A percentile compares a stretch with the other conserved stretches of the same genome.
Conservation (phyloP, 257 asterid species). For the Apocynum venetum region DNA sequence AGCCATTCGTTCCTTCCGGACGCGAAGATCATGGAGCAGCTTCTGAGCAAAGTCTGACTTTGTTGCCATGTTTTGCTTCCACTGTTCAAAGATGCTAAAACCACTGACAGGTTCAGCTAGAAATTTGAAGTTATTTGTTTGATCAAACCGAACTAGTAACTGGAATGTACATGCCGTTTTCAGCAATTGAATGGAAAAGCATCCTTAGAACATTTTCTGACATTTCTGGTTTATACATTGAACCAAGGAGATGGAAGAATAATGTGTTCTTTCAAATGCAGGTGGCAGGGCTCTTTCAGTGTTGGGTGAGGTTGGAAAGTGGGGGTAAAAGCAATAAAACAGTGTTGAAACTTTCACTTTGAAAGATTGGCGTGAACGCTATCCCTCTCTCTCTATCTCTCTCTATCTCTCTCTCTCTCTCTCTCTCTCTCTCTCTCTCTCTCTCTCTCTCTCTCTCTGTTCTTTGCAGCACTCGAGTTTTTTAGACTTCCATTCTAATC, state of each 20-base stretch:
- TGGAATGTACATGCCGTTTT: neutral
- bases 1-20: constrained; percentile 62
- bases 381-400: constrained; percentile 22
- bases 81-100: neutral
- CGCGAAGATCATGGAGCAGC: constrained; percentile 72
- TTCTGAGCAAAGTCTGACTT: constrained; percentile 87
- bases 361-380: constrained; percentile 37
- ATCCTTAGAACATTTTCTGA: constrained; percentile 30
- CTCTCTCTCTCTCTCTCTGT: neutral
- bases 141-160: constrained; percentile 3
- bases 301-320: constrained; percentile 29
- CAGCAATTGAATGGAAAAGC: constrained; percentile 22
- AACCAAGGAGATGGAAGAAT: constrained; percentile 3
- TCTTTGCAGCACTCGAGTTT: constrained; percentile 18
- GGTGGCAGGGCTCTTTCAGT: constrained; percentile 33
- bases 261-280: constrained; percentile 18
- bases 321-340: constrained; percentile 8
- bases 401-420: constrained; percentile 10
- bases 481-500: constrained; percentile 32
- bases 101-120: neutral
- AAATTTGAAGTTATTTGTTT: neutral
- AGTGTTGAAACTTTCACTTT: constrained; percentile 21
- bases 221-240: constrained; percentile 21
- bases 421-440: neutral
- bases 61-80: constrained; percentile 36